Base-by-base conservation (phyloP, 345 rosid species). In the Sapria himalayana region DNA sequence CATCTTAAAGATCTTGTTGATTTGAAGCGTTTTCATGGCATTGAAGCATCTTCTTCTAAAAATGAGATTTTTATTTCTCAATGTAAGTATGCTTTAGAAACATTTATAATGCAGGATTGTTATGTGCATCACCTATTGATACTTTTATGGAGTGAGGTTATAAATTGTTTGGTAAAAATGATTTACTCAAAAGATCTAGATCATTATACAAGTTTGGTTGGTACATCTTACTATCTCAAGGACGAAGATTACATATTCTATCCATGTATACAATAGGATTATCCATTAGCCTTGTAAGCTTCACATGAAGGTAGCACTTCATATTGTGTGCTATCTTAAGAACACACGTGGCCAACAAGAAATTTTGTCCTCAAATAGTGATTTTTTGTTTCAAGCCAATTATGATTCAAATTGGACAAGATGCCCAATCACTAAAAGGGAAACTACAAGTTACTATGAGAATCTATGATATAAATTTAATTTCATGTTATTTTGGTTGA, bases 251-350 rank as follows among this genome's bases (percentile, higher is more conserved):
- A n/a, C n/a, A n/a, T n/a, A n/a, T n/a, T n/a, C n/a, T n/a, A n/a
- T 40, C 6, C 25, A 40, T 40, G 7, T 40, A 12, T 40, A 21
- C 4, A 40, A 19, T 22, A 40, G 44, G 22, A 21, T 40, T 19
- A 40, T 22, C 18, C 44, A 40, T 15, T 15, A 19, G 15, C 15
- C 44, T 5, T 19, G 17, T 2, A 40, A n/a, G 10, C 16, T 5
- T 18, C 44, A 40, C 15, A 12, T 16, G 37, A 24, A 27, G 1
- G 25, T 8, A 29, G 7, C 48, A 3, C 9, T 0, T 6, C 18
- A 4, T n/a, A 19, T 43, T 43, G 35, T 27, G 0, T 0, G 10
- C 3, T 29, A 27, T 25, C 6, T 43, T 1, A 43, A 43, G 11
- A 17, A 12, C 9, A 14, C 47, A 10, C 10, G 5, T 43, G 22